Conservation (phyloP, 2,329 filamentous ascomycete genomes). For the Diaporthe sp. region DNA sequence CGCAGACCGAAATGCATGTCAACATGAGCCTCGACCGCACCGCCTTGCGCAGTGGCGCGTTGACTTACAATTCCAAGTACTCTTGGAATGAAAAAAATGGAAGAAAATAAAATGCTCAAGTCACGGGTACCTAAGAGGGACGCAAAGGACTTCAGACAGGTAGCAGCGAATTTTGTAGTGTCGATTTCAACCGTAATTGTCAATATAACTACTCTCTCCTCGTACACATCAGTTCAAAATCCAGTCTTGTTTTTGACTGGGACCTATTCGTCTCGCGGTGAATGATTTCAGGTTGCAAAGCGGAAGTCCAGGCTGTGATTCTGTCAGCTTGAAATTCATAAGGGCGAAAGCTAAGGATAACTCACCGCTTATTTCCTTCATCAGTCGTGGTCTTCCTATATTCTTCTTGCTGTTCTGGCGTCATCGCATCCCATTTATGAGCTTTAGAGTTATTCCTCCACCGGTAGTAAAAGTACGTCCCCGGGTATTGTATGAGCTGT, state of each 20-base stretch:
- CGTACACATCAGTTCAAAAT: neutral
- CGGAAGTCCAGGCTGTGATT: neutral
- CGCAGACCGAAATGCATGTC: too few relatives aligned
- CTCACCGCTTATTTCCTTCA: neutral
- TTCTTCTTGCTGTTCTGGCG: conserved; percentile 48
- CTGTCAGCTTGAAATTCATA: neutral
- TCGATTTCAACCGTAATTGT: too few relatives aligned
- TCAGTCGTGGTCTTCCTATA: neutral
- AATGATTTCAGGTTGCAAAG: neutral
- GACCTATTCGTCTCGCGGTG: neutral
- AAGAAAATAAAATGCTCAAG: too few relatives aligned
- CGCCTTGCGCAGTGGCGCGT: too few relatives aligned
- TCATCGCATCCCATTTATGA: conserved; percentile 61
- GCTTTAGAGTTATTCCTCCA: conserved; percentile 58
- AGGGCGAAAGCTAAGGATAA: neutral
- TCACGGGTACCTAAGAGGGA: too few relatives aligned
- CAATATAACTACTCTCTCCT: too few relatives aligned
- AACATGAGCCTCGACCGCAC: too few relatives aligned
- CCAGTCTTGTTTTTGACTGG: neutral
- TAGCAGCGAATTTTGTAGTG: too few relatives aligned
- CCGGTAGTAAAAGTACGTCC: conserved; percentile 64
- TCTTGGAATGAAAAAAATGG: too few relatives aligned
- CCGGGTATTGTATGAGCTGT: conserved; percentile 51
- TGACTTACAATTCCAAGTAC: too few relatives aligned
- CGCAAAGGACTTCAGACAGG: too few relatives aligned